phyloP scores from a whole-genome alignment of 1,284 basidiomycete genomes.

The Apiotrichum brassicae region DNA sequence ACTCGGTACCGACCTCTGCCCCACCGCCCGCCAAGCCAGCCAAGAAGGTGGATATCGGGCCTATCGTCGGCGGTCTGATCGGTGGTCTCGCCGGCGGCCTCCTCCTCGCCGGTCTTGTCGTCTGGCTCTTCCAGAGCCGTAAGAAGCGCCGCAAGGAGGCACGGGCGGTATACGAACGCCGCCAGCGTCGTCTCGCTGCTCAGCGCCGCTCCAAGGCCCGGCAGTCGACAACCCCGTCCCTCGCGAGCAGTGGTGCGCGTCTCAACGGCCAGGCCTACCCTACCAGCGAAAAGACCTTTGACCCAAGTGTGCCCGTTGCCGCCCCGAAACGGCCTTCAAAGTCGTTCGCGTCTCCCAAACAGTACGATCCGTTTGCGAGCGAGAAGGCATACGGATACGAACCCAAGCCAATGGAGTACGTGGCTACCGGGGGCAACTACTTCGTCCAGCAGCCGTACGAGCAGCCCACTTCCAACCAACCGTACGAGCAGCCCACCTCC shows the following conservation, averaged over 20 bases:
- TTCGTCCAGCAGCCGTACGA: slow-evolving; percentile 14
- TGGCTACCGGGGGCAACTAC: slow-evolving; percentile 4
- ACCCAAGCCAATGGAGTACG: slow-evolving; percentile 9
- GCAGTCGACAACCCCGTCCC: not conserved
- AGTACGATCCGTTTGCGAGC: slow-evolving; percentile 13
- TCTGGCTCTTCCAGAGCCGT: slow-evolving; percentile 15
- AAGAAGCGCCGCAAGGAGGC: slow-evolving; percentile 18
- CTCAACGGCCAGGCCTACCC: not conserved
- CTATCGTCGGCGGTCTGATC: slow-evolving; percentile 29
- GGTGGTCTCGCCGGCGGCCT: slow-evolving; percentile 26
- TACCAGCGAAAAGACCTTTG: slow-evolving; percentile 5
- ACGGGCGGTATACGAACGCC: not conserved
- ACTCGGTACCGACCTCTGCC: not conserved
- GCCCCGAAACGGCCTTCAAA: not conserved
- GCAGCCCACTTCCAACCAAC: not conserved
- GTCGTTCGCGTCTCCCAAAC: not conserved
- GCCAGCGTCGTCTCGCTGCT: slow-evolving; percentile 1
- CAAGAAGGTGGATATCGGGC: slow-evolving; percentile 8
- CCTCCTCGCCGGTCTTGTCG: slow-evolving; percentile 13
- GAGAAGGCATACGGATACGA: slow-evolving; percentile 24
- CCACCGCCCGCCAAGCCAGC: not conserved
- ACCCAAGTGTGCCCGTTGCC: slow-evolving; percentile 3
- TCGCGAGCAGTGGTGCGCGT: not conserved
- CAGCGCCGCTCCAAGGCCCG: slow-evolving; percentile 1
- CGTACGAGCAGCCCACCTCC: slow-evolving; percentile 9